These are phyloP conservation scores for Geum urbanum DNA, from an alignment of 306 rosid species.

Conservation along the genomic window DNA sequence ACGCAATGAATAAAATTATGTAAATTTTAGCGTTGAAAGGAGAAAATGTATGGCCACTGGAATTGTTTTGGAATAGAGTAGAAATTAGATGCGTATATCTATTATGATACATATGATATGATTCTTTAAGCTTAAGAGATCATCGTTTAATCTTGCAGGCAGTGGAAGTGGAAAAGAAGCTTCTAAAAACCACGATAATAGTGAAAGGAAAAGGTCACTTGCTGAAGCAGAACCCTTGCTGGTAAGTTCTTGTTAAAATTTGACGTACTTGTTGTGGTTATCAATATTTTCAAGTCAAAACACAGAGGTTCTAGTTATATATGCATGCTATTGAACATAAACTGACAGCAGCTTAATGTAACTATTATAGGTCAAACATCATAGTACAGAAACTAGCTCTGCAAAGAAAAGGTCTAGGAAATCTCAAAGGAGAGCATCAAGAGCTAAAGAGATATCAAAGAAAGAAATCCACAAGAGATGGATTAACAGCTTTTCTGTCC, in stretches of 20 bases:
- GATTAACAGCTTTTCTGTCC: conserved; percentile 31
- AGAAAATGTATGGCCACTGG: not conserved
- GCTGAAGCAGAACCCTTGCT: conserved; percentile 38
- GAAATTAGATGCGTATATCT: not conserved
- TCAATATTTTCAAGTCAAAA: not conserved
- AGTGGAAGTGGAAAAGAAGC: conserved; percentile 21
- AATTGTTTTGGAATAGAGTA: too few relatives aligned
- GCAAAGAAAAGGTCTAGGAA: conserved; percentile 25
- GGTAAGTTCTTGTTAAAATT: conserved; percentile 35
- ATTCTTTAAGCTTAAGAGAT: not conserved
- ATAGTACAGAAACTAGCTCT: conserved; percentile 21
- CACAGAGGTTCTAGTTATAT: not conserved
- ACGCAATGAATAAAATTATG: too few relatives aligned
- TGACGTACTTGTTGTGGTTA: not conserved
- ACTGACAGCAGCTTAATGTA: conserved; percentile 15
- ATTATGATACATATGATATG: not conserved
- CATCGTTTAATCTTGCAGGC: conserved; percentile 22
- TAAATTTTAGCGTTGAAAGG: too few relatives aligned
- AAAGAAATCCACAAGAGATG: conserved; percentile 29
- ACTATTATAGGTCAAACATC: conserved; percentile 33
- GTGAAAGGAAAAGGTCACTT: conserved; percentile 27
- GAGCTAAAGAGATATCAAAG: conserved; percentile 18
- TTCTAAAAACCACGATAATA: conserved; percentile 3
- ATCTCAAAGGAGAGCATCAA: conserved; percentile 24
- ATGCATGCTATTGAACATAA: conserved; percentile 7